Percentiles rank a stretch among this genome's conserved stretches.
phyloP scores from a whole-genome alignment of 2,329 filamentous ascomycete species.

The Albophoma yamanashiensis region DNA sequence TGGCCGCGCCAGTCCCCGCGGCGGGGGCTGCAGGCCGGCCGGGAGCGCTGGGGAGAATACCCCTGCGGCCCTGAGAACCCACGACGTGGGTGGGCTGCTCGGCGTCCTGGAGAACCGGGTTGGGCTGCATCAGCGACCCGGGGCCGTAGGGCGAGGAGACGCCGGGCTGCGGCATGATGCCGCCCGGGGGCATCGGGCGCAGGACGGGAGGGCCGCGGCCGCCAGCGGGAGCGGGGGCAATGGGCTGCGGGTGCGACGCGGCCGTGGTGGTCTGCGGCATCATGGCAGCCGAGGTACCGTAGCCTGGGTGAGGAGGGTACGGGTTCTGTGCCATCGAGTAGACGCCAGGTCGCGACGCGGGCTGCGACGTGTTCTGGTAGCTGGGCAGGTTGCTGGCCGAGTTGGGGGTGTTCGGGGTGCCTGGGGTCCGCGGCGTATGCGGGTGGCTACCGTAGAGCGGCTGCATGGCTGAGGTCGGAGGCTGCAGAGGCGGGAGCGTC shows the following conservation, averaged over 20 bases:
- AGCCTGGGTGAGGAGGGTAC: slow-evolving; percentile 41
- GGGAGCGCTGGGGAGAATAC: slow-evolving; percentile 83
- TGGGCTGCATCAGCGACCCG: slow-evolving; percentile 45
- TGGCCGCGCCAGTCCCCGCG: slow-evolving; percentile 55
- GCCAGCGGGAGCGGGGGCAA: slow-evolving; percentile 58
- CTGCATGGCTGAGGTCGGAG: slow-evolving; percentile 31
- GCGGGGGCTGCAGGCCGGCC: slow-evolving; percentile 70
- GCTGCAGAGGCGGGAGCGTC: slow-evolving; percentile 45
- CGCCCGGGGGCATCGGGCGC: slow-evolving; percentile 61
- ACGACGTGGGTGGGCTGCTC: slow-evolving; percentile 82
- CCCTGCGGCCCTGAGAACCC: slow-evolving; percentile 83
- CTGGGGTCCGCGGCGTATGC: slow-evolving; percentile 51
- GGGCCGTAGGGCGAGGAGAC: slow-evolving; percentile 51
- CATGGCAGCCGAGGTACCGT: slow-evolving; percentile 47
- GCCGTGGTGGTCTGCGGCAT: slow-evolving; percentile 57
- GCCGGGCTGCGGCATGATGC: slow-evolving; percentile 47
- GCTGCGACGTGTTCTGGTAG: slow-evolving; percentile 42
- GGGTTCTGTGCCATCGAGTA: slow-evolving; percentile 48
- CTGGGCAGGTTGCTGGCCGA: slow-evolving; percentile 40
- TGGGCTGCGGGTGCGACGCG: slow-evolving; percentile 62
- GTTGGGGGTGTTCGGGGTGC: slow-evolving; percentile 52
- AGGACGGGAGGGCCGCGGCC: slow-evolving; percentile 47
- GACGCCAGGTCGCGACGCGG: slow-evolving; percentile 34
- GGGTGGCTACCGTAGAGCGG: slow-evolving; percentile 45
- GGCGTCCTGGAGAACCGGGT: slow-evolving; percentile 41